Conservation (phyloP, 305 asterid species). For the Fraxinus paxiana region DNA sequence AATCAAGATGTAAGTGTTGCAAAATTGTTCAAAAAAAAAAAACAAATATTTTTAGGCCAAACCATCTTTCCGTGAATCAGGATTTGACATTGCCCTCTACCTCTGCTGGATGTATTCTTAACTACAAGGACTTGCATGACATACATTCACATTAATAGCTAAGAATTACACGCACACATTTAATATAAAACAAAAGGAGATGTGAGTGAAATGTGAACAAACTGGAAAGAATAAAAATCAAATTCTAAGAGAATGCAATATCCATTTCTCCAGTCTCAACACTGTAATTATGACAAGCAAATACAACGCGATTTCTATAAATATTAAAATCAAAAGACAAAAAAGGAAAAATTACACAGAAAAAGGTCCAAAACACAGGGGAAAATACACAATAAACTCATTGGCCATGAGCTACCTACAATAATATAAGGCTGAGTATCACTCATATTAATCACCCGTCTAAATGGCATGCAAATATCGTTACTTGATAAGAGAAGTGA, state of each 20-base stretch:
- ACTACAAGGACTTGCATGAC: neutral
- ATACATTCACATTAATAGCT: neutral
- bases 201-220: neutral
- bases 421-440: neutral
- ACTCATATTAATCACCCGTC: neutral
- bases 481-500: neutral
- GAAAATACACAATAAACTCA: neutral
- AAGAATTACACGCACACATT: neutral
- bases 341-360: neutral
- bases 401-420: neutral
- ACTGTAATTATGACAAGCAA: neutral
- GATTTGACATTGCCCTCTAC: neutral
- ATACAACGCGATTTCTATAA: neutral
- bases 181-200: neutral
- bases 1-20: no score
- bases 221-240: neutral
- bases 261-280: neutral
- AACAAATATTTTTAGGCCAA: neutral
- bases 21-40: no score
- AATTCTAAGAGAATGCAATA: neutral
- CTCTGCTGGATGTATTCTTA: neutral
- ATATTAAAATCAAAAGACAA: neutral
- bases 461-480: neutral
- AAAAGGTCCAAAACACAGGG: neutral
- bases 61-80: neutral